Conservation (phyloP, 2,329 filamentous ascomycete species). For the Atkinsonella texensis region DNA sequence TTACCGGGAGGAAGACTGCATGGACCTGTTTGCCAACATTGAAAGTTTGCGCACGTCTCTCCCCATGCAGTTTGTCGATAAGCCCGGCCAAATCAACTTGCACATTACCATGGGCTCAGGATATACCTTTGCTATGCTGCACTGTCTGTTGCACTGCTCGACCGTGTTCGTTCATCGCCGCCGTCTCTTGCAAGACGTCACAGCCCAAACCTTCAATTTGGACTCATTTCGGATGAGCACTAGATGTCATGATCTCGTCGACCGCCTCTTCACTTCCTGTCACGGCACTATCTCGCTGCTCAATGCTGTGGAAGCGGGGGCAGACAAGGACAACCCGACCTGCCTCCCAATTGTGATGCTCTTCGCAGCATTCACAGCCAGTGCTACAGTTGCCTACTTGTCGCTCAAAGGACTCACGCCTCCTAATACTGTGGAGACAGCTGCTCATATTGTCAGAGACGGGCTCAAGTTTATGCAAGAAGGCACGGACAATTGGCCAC, state of each 20-base stretch:
- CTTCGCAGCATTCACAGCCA: conserved; percentile 49
- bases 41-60: conserved; percentile 41
- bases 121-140: conserved; percentile 50
- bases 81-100: conserved; percentile 47
- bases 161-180: conserved; percentile 50
- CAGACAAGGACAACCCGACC: conserved; percentile 45
- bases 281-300: conserved; percentile 46
- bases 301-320: conserved; percentile 40
- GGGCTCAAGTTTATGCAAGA: conserved; percentile 47
- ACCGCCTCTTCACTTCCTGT: conserved; percentile 45
- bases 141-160: conserved; percentile 48
- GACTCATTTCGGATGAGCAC: conserved; percentile 41
- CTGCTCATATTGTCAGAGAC: conserved; percentile 43
- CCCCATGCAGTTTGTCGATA: conserved; percentile 48
- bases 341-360: conserved; percentile 53
- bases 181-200: conserved; percentile 45
- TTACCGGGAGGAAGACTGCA: conserved; percentile 43
- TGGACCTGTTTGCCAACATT: conserved; percentile 39
- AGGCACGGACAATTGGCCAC: conserved; percentile 46
- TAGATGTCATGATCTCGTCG: conserved; percentile 40
- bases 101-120: conserved; percentile 54
- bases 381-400: conserved; percentile 48
- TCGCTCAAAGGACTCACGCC: conserved; percentile 50
- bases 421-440: conserved; percentile 42
- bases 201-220: conserved; percentile 36